phyloP scores from a whole-genome alignment of 148 eudicot genomes.

The Persicaria tinctoria region DNA sequence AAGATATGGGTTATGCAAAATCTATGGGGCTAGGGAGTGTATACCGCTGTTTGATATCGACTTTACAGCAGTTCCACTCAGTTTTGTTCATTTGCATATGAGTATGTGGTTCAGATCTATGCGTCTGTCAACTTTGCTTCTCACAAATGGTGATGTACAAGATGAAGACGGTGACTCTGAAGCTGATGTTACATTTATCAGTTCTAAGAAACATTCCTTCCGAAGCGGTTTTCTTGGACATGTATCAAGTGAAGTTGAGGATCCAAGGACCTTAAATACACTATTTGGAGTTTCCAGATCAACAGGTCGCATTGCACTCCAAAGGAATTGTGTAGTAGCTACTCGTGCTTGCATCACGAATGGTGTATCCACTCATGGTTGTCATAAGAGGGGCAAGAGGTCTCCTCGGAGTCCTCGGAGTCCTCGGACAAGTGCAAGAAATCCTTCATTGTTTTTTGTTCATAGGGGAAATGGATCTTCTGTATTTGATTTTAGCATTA shows the following conservation, averaged over 20 bases:
- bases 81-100: constrained; percentile 46
- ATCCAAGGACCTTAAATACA: constrained; percentile 11
- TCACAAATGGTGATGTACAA: constrained; percentile 9
- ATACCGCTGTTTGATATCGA: constrained; percentile 45
- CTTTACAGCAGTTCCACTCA: constrained; percentile 48
- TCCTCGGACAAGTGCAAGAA: constrained; percentile 45
- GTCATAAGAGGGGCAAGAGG: constrained; percentile 55
- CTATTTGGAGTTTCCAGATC: constrained; percentile 23
- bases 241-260: constrained; percentile 11
- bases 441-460: constrained; percentile 29
- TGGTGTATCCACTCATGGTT: constrained; percentile 20
- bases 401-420: constrained; percentile 50
- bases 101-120: constrained; percentile 38
- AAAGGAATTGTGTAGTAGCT: constrained; percentile 25
- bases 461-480: constrained; percentile 32
- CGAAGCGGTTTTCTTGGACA: neutral
- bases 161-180: constrained; percentile 5
- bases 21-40: constrained; percentile 34
- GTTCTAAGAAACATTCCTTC: constrained; percentile 10
- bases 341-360: constrained; percentile 4
- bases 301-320: constrained; percentile 22
- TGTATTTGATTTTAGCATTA: constrained; percentile 21
- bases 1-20: constrained; percentile 42
- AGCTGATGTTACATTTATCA: neutral
- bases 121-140: constrained; percentile 19